Percentiles rank a stretch among this genome's conserved stretches.
Evolutionary conservation across 805 yeast species (phyloP).

Genomic region (Debaryomyces prosopidis): DNA sequence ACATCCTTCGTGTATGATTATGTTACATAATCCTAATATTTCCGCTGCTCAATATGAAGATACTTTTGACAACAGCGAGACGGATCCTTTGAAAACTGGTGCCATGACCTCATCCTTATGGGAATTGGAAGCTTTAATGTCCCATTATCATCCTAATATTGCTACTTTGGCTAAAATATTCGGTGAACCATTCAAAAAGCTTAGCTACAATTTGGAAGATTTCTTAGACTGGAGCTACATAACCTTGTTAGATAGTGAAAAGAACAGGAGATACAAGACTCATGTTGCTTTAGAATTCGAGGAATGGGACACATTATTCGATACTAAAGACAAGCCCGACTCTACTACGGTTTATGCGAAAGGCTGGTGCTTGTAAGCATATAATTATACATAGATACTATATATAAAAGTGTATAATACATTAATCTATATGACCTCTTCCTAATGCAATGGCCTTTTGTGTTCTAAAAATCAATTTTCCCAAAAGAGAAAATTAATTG

Average conservation of each 20-base stretch:
- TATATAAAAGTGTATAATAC: too few species aligned
- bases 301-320: constrained; percentile 41
- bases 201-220: constrained; percentile 87
- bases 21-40: constrained; percentile 60
- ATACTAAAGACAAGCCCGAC: constrained; percentile 12
- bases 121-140: constrained; percentile 80
- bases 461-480: constrained; percentile 10
- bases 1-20: constrained; percentile 91
- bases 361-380: constrained; percentile 28
- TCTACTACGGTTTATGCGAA: constrained; percentile 15
- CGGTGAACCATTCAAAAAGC: constrained; percentile 86
- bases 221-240: constrained; percentile 89
- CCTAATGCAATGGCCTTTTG: too few species aligned
- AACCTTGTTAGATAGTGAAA: constrained; percentile 62
- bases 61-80: constrained; percentile 63
- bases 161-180: constrained; percentile 88
- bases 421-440: too few species aligned
- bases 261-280: constrained; percentile 61
- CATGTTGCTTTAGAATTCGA: constrained; percentile 82
- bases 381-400: neutral
- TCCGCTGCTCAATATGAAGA: constrained; percentile 44
- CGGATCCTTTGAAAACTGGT: constrained; percentile 73
- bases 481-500: constrained; percentile 25
- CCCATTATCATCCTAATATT: constrained; percentile 94
- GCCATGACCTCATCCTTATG: constrained; percentile 88